These are phyloP conservation scores for Colletotrichum gigasporum DNA, from an alignment of 2,329 filamentous ascomycete genomes.

Conservation along the genomic window DNA sequence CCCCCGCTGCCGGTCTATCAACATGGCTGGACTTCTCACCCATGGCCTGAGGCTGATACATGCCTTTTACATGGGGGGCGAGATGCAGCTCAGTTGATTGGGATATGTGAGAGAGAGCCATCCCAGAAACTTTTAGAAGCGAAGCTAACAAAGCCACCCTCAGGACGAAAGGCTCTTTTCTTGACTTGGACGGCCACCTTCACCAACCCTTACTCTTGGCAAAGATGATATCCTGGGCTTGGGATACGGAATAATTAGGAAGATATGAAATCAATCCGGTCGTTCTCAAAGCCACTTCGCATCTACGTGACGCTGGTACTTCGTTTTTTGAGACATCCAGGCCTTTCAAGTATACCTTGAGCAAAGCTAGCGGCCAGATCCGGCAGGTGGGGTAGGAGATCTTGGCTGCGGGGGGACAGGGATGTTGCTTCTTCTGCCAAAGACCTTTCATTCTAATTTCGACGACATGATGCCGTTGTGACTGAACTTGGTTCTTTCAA, in stretches of 20 bases:
- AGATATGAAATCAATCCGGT: background rate
- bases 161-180: background rate
- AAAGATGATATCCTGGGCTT: background rate
- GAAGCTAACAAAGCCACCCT: background rate
- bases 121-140: too few relatives aligned
- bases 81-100: slow-evolving; percentile 1
- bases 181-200: background rate
- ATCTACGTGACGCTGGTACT: background rate
- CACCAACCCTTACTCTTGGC: background rate
- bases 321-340: background rate
- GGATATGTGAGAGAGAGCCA: slow-evolving; percentile 25
- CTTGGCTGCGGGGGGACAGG: slow-evolving; percentile 7
- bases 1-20: background rate
- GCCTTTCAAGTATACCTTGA: background rate
- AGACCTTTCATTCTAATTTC: background rate
- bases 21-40: slow-evolving; percentile 6
- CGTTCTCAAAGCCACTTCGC: background rate
- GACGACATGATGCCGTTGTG: background rate
- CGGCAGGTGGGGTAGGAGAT: slow-evolving; percentile 9
- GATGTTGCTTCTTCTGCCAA: background rate
- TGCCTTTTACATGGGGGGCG: slow-evolving; percentile 18
- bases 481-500: background rate
- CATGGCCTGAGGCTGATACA: slow-evolving; percentile 13
- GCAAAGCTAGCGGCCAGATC: slow-evolving; percentile 11
- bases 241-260: background rate